These are phyloP conservation scores for Aspergillus phoenicis DNA, from an alignment of 2,329 filamentous ascomycete species.

Conservation along the genomic window DNA sequence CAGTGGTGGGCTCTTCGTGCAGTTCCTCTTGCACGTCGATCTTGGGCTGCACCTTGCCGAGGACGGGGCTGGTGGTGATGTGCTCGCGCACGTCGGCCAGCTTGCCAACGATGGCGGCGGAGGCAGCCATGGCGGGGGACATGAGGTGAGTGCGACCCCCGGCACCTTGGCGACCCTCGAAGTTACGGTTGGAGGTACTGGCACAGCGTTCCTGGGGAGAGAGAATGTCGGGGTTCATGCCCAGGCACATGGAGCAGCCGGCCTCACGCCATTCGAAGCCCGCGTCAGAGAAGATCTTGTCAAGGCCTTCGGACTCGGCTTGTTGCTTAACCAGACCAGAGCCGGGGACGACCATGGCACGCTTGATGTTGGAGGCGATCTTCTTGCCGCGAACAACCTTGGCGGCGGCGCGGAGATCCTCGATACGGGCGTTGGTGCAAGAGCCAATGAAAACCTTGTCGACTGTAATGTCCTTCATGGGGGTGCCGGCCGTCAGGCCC, in stretches of 20 bases:
- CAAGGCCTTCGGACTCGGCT: conserved; percentile 87
- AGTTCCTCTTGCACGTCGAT: conserved; percentile 60
- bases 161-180: conserved; percentile 93
- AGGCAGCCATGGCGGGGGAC: conserved; percentile 96
- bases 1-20: conserved; percentile 60
- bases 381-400: conserved; percentile 84
- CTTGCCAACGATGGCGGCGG: conserved; percentile 85
- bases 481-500: conserved; percentile 83
- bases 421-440: conserved; percentile 96
- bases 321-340: conserved; percentile 92
- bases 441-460: conserved; percentile 99
- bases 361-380: conserved; percentile 84
- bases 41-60: conserved; percentile 57
- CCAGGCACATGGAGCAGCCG: conserved; percentile 97
- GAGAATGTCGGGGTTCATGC: conserved; percentile 98
- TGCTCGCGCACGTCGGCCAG: conserved; percentile 88
- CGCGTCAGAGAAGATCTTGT: conserved; percentile 87
- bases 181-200: conserved; percentile 95
- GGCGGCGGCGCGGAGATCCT: conserved; percentile 88
- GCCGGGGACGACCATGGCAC: conserved; percentile 93
- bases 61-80: conserved; percentile 52
- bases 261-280: conserved; percentile 98
- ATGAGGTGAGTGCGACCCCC: conserved; percentile 90
- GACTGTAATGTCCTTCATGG: conserved; percentile 85
- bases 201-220: conserved; percentile 91